Base-by-base conservation (phyloP, 192 early-diverging fungal genomes). In the Piromyces sp. region DNA sequence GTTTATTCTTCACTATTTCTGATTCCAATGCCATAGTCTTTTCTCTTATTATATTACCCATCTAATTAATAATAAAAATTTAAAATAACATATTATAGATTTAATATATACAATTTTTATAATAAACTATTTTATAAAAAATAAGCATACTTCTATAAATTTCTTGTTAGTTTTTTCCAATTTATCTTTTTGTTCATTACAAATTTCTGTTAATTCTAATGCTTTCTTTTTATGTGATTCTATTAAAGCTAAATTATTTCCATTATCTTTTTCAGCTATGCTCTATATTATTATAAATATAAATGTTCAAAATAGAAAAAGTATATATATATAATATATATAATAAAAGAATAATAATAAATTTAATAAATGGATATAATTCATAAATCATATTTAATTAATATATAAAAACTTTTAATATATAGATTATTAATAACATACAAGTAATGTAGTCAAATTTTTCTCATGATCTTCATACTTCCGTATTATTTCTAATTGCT, bases 401-500 rank as follows among this genome's bases (percentile, higher is more conserved):
- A n/a, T n/a, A n/a, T n/a, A n/a, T n/a, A n/a, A n/a, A n/a, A n/a
- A n/a, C n/a, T n/a, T n/a, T n/a, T n/a, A n/a, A n/a, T n/a, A n/a
- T n/a, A n/a, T n/a, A n/a, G n/a, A n/a, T n/a, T n/a, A n/a, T n/a
- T n/a, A 31, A 68, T 30, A 29, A 82, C 83, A 78, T 85, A 95
- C 90, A 84, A 95, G 83, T 86, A 96, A 94, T 37, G 87, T 86
- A 17, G 87, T 84, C 36, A 95, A 83, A 13, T 83, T 84, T 80
- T 93, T 93, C 82, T 96, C 96, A 36, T 90, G 90, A 79, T 96
- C 94, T 83, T 97, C 94, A 15, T 94, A 83, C 30, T 88, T 89
- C 40, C 92, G 89, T 80, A 96, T 93, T 82, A 92, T 91, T 81
- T 96, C 95, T 84, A 94, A 86, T 84, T 96, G 95, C 87, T 94